A percentile compares a stretch with the other conserved stretches of the same genome.
Conservation (phyloP, 768 basidiomycete species). For the Pleurotus citrinopileatus region DNA sequence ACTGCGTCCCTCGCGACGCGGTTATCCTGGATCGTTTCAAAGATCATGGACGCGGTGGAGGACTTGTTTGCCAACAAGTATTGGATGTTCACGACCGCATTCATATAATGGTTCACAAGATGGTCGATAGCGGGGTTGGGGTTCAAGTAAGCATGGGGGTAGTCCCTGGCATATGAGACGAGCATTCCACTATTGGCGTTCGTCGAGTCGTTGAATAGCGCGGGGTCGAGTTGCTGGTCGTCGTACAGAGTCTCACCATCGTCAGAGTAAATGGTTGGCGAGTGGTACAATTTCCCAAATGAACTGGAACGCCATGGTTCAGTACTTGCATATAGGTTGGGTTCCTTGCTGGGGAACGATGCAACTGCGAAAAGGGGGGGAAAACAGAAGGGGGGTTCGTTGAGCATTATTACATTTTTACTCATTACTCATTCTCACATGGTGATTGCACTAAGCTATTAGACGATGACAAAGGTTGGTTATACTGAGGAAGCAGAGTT, state of each 20-base stretch:
- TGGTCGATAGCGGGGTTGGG: slow-evolving; percentile 19
- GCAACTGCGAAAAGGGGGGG: not conserved
- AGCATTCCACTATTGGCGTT: not conserved
- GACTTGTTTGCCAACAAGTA: slow-evolving; percentile 62
- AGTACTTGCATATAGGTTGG: not conserved
- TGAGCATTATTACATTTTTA: slow-evolving; percentile 9
- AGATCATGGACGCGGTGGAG: slow-evolving; percentile 45
- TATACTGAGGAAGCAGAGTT: slow-evolving; percentile 2
- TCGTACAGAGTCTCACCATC: not conserved
- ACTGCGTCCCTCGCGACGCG: slow-evolving; percentile 52
- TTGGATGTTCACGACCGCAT: slow-evolving; percentile 61
- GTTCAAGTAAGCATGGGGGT: not conserved
- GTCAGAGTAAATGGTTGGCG: not conserved
- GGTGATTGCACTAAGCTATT: slow-evolving; percentile 52
- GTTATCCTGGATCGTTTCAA: slow-evolving; percentile 42
- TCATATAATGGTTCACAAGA: slow-evolving; percentile 48
- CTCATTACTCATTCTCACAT: slow-evolving; percentile 54
- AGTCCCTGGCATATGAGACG: not conserved
- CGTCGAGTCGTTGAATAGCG: not conserved
- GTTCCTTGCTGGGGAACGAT: not conserved
- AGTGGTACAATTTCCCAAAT: not conserved
- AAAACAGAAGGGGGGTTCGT: not conserved
- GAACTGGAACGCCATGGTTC: not conserved
- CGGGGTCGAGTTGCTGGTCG: slow-evolving; percentile 3
- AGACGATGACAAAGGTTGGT: slow-evolving; percentile 15